phyloP scores from a whole-genome alignment of 2,329 filamentous ascomycete genomes.

The Dactylellina parvicollis region DNA sequence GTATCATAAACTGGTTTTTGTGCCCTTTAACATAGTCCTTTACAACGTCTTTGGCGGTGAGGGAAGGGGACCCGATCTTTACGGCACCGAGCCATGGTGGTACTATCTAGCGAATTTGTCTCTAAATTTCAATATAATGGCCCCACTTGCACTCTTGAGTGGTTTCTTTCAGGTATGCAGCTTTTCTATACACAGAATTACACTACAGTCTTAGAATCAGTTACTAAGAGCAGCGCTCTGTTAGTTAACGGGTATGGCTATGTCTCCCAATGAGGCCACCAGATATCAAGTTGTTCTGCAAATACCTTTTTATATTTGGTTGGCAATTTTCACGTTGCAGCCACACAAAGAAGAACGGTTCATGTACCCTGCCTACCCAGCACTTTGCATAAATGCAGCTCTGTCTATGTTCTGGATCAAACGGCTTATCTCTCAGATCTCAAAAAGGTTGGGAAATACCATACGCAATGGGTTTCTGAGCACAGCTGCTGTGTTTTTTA shows the following conservation, averaged over 20 bases:
- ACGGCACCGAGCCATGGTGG: constrained; percentile 95
- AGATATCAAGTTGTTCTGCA: constrained; percentile 67
- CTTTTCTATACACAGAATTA: too few relatives aligned
- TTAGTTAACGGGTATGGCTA: constrained; percentile 64
- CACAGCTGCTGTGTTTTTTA: constrained; percentile 2
- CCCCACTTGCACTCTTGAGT: constrained; percentile 78
- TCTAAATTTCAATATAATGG: constrained; percentile 97
- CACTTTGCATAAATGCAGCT: constrained; percentile 86
- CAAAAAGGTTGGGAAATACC: not conserved
- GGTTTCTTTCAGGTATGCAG: constrained; percentile 68
- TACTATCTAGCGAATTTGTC: constrained; percentile 93
- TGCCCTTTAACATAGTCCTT: constrained; percentile 90
- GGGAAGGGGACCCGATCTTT: constrained; percentile 84
- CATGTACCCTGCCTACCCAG: constrained; percentile 97
- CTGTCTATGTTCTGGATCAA: constrained; percentile 68
- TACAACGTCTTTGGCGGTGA: constrained; percentile 91
- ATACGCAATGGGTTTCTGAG: not conserved
- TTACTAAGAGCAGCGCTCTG: not conserved
- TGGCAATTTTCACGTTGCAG: constrained; percentile 87
- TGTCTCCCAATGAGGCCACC: constrained; percentile 64
- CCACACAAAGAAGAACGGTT: constrained; percentile 98
- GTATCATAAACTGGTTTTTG: constrained; percentile 79
- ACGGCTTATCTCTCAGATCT: not conserved
- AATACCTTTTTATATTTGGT: constrained; percentile 91
- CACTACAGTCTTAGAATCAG: too few relatives aligned